Evolutionary conservation across 1,284 basidiomycete genomes (phyloP), one percentile per base, ranked within the genome.

Genomic region (Fomitopsis betulina): DNA sequence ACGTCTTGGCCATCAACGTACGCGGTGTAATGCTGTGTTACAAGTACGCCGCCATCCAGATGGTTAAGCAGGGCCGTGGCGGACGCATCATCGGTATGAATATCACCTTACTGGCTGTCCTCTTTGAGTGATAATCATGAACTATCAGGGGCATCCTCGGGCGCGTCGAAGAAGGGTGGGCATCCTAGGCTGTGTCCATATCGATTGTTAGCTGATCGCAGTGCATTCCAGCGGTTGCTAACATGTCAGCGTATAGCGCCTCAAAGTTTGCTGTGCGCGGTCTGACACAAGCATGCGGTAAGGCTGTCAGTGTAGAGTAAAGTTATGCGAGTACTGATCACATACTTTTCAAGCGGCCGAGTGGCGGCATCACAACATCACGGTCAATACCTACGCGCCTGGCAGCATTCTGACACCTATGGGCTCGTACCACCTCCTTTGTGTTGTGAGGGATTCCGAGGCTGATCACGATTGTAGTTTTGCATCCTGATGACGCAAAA

Each of bases 181-280:
- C 57, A 12, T 9, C 2, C n/a, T 39, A 21, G 50, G 53, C 37
- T 19, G 12, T 19, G 8, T 50, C 12, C n/a, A 5, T 1, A 5
- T 19, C 1, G 6, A 5, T 30, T 4, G 35, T 37, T 21, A 17
- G 30, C 37, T 60, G 30, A 58, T 39, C 13, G 10, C 8, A 19
- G 1, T 13, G 3, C 19, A 5, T 12, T n/a, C 9, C 23, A 69
- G 66, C 65, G 5, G 38, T 63, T 15, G 25, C 47, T 7, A 57
- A 58, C 23, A 38, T 56, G 13, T 43, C 60, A 2, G 63, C 63
- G 0, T 71, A 70, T 54, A 59, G 63, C 56, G 60, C 60, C 5
- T 70, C 69, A 3, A 75, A 75, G 57, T 73, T 72, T 50, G 73
- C 72, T 15, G 67, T 73, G 12, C 61, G 72, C 21, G 70, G 70